These are phyloP conservation scores for Chrysoporthe deuterocubensis DNA, from an alignment of 2,329 filamentous ascomycete genomes.

Conservation along the genomic window DNA sequence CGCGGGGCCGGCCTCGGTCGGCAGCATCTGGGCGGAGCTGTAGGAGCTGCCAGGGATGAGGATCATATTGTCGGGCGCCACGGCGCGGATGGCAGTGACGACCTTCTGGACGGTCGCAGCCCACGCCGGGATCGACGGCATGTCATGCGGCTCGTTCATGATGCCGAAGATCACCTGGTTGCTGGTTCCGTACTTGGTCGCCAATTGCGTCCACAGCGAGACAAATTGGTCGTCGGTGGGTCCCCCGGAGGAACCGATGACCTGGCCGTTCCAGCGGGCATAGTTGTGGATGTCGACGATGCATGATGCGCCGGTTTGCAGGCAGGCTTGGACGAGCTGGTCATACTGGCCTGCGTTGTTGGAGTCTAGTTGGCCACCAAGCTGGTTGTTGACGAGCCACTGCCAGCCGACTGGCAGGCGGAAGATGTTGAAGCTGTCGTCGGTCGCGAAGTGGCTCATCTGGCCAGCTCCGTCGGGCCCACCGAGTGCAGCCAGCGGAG, in stretches of 20 bases:
- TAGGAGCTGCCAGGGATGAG: conserved; percentile 60
- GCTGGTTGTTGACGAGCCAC: conserved; percentile 49
- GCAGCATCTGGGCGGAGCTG: conserved; percentile 51
- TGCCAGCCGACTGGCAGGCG: conserved; percentile 60
- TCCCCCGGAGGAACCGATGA: conserved; percentile 68
- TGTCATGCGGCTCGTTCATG: conserved; percentile 15
- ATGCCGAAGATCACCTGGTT: conserved; percentile 43
- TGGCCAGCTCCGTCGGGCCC: conserved; percentile 46
- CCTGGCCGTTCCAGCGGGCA: conserved; percentile 62
- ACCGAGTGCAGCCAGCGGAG: conserved; percentile 38
- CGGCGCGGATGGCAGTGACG: conserved; percentile 67
- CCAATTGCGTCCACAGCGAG: conserved; percentile 60
- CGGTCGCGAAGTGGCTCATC: conserved; percentile 60
- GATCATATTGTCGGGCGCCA: conserved; percentile 62
- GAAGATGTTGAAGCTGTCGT: conserved; percentile 59
- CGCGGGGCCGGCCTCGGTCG: conserved; percentile 52
- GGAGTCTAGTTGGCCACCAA: conserved; percentile 47
- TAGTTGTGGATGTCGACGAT: conserved; percentile 46
- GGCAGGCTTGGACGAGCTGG: conserved; percentile 52
- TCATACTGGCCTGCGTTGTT: conserved; percentile 50
- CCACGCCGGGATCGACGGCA: conserved; percentile 58
- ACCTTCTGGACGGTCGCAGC: conserved; percentile 61
- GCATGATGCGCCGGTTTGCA: conserved; percentile 52
- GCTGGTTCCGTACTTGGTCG: conserved; percentile 57
- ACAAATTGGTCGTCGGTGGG: conserved; percentile 65